These are phyloP conservation scores for Colletotrichum shisoi DNA, from an alignment of 2,329 filamentous ascomycete species.

Conservation along the genomic window DNA sequence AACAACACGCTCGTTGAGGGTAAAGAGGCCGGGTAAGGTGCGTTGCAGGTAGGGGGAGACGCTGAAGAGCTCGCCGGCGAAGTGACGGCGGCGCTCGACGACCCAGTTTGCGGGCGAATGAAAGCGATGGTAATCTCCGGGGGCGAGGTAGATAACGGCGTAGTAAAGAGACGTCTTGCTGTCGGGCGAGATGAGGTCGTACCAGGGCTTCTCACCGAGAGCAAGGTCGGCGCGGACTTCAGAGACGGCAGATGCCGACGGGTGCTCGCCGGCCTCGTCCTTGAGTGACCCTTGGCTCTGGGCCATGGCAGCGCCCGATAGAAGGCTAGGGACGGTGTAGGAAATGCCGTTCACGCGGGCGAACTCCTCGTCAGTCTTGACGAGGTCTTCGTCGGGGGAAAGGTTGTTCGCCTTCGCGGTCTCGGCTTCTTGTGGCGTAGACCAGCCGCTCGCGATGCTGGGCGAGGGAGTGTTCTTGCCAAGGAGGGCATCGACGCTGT, in stretches of 20 bases:
- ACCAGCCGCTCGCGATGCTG: slow-evolving; percentile 58
- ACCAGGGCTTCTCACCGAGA: slow-evolving; percentile 74
- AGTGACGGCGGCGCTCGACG: slow-evolving; percentile 92
- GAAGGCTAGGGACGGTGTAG: slow-evolving; percentile 86
- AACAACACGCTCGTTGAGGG: slow-evolving; percentile 93
- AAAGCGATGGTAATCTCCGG: slow-evolving; percentile 98
- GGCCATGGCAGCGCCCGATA: slow-evolving; percentile 72
- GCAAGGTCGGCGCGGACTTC: slow-evolving; percentile 87
- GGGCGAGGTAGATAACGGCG: slow-evolving; percentile 92
- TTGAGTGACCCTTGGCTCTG: slow-evolving; percentile 61
- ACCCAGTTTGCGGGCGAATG: slow-evolving; percentile 97
- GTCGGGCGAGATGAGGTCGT: slow-evolving; percentile 68
- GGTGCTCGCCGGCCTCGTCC: slow-evolving; percentile 75
- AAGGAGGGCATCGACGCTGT: slow-evolving; percentile 90
- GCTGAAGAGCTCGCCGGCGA: slow-evolving; percentile 93
- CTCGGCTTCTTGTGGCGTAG: slow-evolving; percentile 43
- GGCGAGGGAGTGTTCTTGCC: slow-evolving; percentile 69
- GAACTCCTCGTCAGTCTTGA: slow-evolving; percentile 89
- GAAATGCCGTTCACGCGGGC: slow-evolving; percentile 93
- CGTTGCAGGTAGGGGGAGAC: slow-evolving; percentile 95
- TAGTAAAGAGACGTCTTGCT: slow-evolving; percentile 84
- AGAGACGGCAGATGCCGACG: slow-evolving; percentile 74
- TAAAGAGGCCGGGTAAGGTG: slow-evolving; percentile 92
- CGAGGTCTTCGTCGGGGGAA: slow-evolving; percentile 67
- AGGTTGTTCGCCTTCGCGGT: slow-evolving; percentile 43